Base-by-base conservation (phyloP, 2,329 filamentous ascomycete species). In the Nannizzia gypsea region DNA sequence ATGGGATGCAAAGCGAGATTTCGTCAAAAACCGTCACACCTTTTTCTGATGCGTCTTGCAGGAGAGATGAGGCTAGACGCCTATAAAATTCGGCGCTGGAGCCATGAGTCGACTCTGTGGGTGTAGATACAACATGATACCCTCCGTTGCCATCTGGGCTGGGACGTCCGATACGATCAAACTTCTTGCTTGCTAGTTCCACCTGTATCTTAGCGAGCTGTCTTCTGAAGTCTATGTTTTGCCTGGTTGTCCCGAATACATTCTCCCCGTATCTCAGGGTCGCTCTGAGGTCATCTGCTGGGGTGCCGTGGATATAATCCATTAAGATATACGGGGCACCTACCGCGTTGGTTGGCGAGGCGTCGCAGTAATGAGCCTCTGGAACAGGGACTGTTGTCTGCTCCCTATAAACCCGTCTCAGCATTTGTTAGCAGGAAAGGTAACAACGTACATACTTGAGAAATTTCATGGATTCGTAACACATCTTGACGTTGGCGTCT, bases 241-340 rank as follows among this genome's bases (percentile, higher is more conserved):
- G 42, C 1, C 11, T 22, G 20, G 15, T 6, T 3, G 42, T 9
- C 9, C 42, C 42, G 6, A 46, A 46, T 11, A 22, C 20, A 22
- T 46, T 20, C 8, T 20, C 9, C 2, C 17, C 4, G 20, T 11
- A 22, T 11, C 20, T 6, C 42, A 36, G 22, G 50, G 20, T n/a
- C 46, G 52, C 11, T 46, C 56, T 24, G 56, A 59, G 48, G 9
- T 48, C 20, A 2, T 61, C 13, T 20, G 44, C 26, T 46, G 56
- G 36, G 17, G 48, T 36, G 20, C 60, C 60, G 28, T 61, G 60
- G 9, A 61, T 50, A 56, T 61, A 61, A 17, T 61, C 56, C 56
- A 61, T 61, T 17, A 61, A 17, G 20, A 59, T 59, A 24, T 56
- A 61, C 8, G 57, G 56, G 2, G 56, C 60, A 1, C 60, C 60